Base-by-base conservation (phyloP, 2,329 filamentous ascomycete species). In the Phialocephala subalpina region DNA sequence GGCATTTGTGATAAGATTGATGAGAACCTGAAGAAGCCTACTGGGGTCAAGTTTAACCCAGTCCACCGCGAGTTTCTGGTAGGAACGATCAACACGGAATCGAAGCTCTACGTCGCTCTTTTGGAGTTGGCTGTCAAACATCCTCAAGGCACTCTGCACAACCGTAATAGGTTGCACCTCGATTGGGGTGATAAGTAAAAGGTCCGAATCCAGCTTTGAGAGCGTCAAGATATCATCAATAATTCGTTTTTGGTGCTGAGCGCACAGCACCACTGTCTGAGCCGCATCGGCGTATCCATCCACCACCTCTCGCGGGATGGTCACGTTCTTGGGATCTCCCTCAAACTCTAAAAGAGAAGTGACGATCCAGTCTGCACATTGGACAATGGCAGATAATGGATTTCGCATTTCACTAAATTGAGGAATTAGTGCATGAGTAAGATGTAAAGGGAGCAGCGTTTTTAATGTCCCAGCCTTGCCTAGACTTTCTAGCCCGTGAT, bases 1-100 rank as follows among this genome's bases (percentile, higher is more conserved):
- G 0, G 92, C 91, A 73, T 95, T 95, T 8, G 91, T 92, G 9
- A 92, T 86, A 1, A 95, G 83, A 72, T 95, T 95, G 76, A 95
- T 93, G 3, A 94, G 81, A 0, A 94, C 90, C 77, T 95, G 92
- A 60, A 92, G 85, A 58, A 95, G 87, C 27, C 92, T 85, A 18
- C 89, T 91, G 0, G 92, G 90, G 75, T 95, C 92, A 33, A 93
- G 78, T 38, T 83, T 79, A 2, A 94, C 86, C 82, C 88, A 93
- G 40, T 90, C 86, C 38, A 92, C 80, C 0, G 79, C 79, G 1
- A 89, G 80, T 1, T 83, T 78, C 3, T 80, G 80, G 73, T 89
- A 91, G 0, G 89, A 90, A 18, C 84, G 75, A 70, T 91, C 87
- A 14, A 92, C 82, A 1, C 84, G 80, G 71, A 92, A 88, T 25